phyloP scores from a whole-genome alignment of 2,329 filamentous ascomycete species.

The Neophaeococcomyces mojaviensis region DNA sequence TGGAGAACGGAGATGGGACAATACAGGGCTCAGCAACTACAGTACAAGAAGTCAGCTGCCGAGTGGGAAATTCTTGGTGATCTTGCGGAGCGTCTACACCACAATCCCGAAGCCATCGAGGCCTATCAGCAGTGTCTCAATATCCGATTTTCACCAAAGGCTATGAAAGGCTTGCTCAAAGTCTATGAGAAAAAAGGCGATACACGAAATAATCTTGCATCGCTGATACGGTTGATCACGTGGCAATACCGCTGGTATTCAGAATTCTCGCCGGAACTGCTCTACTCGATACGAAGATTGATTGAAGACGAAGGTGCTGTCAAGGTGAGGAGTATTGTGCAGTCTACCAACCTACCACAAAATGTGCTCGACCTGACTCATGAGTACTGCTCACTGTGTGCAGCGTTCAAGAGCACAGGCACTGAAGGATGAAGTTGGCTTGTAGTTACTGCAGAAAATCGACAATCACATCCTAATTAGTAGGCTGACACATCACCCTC shows the following conservation, averaged over 20 bases:
- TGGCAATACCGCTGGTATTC: slow-evolving; percentile 99
- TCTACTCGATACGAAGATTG: slow-evolving; percentile 79
- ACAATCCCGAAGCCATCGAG: slow-evolving; percentile 83
- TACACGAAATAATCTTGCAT: slow-evolving; percentile 70
- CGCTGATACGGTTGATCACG: slow-evolving; percentile 84
- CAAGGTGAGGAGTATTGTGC: slow-evolving; percentile 94
- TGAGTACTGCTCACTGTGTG: slow-evolving; percentile 89
- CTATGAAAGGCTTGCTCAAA: slow-evolving; percentile 74
- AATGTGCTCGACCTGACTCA: slow-evolving; percentile 90
- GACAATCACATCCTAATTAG: not conserved
- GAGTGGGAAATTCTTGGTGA: slow-evolving; percentile 98
- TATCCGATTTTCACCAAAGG: slow-evolving; percentile 87
- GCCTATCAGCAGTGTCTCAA: slow-evolving; percentile 83
- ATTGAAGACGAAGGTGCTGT: slow-evolving; percentile 97
- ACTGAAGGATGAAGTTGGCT: slow-evolving; percentile 61
- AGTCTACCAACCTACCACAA: slow-evolving; percentile 89
- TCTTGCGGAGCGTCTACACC: slow-evolving; percentile 85
- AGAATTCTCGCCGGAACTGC: slow-evolving; percentile 89
- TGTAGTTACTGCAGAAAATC: not conserved
- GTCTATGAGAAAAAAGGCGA: slow-evolving; percentile 71
- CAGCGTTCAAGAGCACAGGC: slow-evolving; percentile 88
- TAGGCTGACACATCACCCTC: no score
- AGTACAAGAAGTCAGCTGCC: slow-evolving; percentile 93
- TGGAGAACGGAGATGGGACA: slow-evolving; percentile 98
- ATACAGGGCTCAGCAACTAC: slow-evolving; percentile 83